Evolutionary conservation across 2,329 filamentous ascomycete genomes (phyloP), one percentile per base, ranked within the genome.

Genomic region (Exophiala sideris): DNA sequence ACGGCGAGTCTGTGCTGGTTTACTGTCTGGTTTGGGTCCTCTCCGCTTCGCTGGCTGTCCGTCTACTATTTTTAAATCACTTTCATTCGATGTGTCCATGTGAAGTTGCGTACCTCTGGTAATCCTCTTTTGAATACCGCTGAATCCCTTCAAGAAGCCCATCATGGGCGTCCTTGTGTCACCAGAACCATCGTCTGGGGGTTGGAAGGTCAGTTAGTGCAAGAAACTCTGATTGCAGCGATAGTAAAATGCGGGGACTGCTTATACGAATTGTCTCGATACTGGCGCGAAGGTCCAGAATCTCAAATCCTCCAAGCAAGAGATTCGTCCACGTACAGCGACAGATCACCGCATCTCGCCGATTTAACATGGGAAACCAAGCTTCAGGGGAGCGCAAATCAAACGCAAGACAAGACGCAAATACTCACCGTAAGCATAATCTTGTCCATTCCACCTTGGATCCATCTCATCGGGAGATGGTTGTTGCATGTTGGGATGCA

Each of bases 21-120:
- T 96, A 76, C 88, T 95, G 70, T 97, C 94, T 16, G 94, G 94
- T 70, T 97, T 97, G 0, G 94, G 94, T 1, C 94, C 94, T 71
- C 94, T 84, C 62, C 89, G 84, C 74, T 97, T 99, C 2, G 89
- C 84, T 7, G 87, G 80, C 66, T 94, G 87, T 42, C 90, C 91
- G 76, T 96, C 91, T 87, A 65, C 36, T 38, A 62, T 50, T 38
- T 38, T 36, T 14, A 36, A 4, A 14, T 41, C 24, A 40, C 14
- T 24, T 21, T 35, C 18, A 33, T n/a, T 38, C 21, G 7, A 20
- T 41, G 9, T 1, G 20, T 7, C 8, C 11, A 11, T 29, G 12
- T 4, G 38, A 20, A 7, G 38, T 16, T 33, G 46, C 70, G 65
- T 72, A 89, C 88, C 87, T 79, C 87, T 80, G n/a, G 87, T 90